Evolutionary conservation across 768 basidiomycete genomes (phyloP).

Genomic region (Coprinellus micaceus): DNA sequence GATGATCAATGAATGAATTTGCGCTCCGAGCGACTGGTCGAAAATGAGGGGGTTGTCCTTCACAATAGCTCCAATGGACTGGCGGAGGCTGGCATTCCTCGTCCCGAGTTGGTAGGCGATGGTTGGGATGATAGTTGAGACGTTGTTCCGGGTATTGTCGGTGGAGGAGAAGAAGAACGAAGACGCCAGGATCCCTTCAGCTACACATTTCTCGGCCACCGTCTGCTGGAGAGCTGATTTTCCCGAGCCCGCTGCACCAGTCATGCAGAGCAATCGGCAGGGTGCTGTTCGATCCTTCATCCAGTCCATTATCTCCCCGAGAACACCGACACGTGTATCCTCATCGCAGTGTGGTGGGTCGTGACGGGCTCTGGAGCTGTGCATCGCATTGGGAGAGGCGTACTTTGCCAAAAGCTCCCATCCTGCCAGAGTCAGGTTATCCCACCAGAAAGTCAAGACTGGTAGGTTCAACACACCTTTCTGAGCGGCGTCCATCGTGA

Average conservation of each 20-base stretch:
- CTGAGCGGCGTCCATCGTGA: too few species aligned
- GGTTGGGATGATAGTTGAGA: conserved; percentile 8
- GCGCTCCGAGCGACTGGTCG: background rate
- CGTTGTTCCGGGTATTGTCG: conserved; percentile 4
- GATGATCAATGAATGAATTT: conserved; percentile 7
- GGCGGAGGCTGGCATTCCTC: background rate
- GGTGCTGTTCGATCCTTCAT: background rate
- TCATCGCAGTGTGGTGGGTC: conserved; percentile 10
- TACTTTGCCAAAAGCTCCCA: background rate
- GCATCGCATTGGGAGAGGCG: background rate
- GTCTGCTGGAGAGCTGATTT: conserved; percentile 10
- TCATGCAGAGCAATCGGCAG: background rate
- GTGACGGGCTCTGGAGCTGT: conserved; percentile 4
- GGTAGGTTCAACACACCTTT: background rate
- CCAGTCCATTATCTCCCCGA: conserved; percentile 2
- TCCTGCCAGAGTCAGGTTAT: background rate
- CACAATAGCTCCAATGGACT: background rate
- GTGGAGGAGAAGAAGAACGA: conserved; percentile 11
- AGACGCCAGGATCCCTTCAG: conserved; percentile 2
- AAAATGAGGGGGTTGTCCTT: background rate
- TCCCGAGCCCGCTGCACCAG: background rate
- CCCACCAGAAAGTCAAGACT: background rate
- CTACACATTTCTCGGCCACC: conserved; percentile 4
- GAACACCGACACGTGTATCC: conserved; percentile 3
- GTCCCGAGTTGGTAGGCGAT: conserved; percentile 11